Evolutionary conservation across 768 basidiomycete species (phyloP).

Genomic region (Rhizopogon vesiculosus): DNA sequence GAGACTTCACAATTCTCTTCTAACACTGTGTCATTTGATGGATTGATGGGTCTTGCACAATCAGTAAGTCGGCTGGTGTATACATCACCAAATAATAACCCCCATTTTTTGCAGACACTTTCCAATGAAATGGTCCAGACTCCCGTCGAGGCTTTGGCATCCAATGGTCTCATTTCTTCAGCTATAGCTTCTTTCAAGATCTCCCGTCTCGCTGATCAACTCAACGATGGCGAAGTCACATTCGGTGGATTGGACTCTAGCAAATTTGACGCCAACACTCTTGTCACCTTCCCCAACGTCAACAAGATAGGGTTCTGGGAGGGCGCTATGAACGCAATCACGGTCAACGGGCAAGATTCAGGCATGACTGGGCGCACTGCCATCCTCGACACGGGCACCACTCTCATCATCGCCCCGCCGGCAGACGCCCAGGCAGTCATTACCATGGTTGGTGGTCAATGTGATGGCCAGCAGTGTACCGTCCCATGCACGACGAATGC

Average conservation of each 20-base stretch:
- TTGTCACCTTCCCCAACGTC: slow-evolving; percentile 59
- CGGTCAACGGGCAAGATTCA: slow-evolving; percentile 50
- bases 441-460: slow-evolving; percentile 50
- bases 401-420: slow-evolving; percentile 35
- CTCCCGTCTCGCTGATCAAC: slow-evolving; percentile 61
- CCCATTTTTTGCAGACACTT: slow-evolving; percentile 35
- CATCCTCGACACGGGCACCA: slow-evolving; percentile 54
- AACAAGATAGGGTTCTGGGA: slow-evolving; percentile 79
- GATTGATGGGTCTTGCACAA: slow-evolving; percentile 74
- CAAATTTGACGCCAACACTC: slow-evolving; percentile 60
- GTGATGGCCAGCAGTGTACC: slow-evolving; percentile 47
- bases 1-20: slow-evolving; percentile 63
- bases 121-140: slow-evolving; percentile 64
- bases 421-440: slow-evolving; percentile 56
- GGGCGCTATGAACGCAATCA: slow-evolving; percentile 52
- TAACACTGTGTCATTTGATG: slow-evolving; percentile 52
- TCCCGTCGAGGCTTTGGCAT: slow-evolving; percentile 66
- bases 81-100: not conserved
- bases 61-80: slow-evolving; percentile 40
- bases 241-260: slow-evolving; percentile 71
- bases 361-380: slow-evolving; percentile 61
- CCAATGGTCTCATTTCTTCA: slow-evolving; percentile 48
- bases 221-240: slow-evolving; percentile 72
- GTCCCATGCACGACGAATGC: slow-evolving; percentile 62
- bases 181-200: slow-evolving; percentile 81